Evolutionary conservation across 192 early-diverging fungal species (phyloP).

Genomic region (Rhizophagus sp.): DNA sequence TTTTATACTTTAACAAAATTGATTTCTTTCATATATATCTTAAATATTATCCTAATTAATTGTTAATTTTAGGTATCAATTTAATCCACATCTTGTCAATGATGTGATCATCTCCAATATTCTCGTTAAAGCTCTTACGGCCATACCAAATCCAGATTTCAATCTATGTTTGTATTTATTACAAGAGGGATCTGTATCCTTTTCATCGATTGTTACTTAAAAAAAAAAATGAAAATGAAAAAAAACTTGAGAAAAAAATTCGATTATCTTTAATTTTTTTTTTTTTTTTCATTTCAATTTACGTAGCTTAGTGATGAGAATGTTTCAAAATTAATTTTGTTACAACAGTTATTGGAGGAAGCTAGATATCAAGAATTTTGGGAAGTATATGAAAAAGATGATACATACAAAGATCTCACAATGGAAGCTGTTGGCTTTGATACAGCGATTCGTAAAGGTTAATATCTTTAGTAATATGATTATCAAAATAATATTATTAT

Average conservation of each 20-base stretch:
- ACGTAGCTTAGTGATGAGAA: slow-evolving; percentile 43
- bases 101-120: slow-evolving; percentile 71
- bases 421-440: slow-evolving; percentile 72
- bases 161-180: slow-evolving; percentile 88
- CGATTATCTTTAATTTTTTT: background rate
- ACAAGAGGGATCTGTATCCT: slow-evolving; percentile 64
- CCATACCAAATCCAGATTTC: slow-evolving; percentile 85
- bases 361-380: slow-evolving; percentile 77
- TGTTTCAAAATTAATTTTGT: slow-evolving; percentile 59
- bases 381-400: slow-evolving; percentile 57
- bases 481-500: background rate
- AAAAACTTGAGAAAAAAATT: background rate
- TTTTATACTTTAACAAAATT: background rate
- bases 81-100: slow-evolving; percentile 80
- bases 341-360: slow-evolving; percentile 82
- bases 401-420: slow-evolving; percentile 57
- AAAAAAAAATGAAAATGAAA: background rate
- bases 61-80: slow-evolving; percentile 69
- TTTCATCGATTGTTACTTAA: background rate
- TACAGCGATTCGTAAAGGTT: slow-evolving; percentile 64
- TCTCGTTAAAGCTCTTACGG: slow-evolving; percentile 80
- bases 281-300: background rate
- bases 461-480: slow-evolving; percentile 1
- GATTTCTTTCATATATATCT: background rate
- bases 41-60: background rate